Conservation (phyloP, 2,329 filamentous ascomycete genomes). For the Zymoseptoria ardabiliae region DNA sequence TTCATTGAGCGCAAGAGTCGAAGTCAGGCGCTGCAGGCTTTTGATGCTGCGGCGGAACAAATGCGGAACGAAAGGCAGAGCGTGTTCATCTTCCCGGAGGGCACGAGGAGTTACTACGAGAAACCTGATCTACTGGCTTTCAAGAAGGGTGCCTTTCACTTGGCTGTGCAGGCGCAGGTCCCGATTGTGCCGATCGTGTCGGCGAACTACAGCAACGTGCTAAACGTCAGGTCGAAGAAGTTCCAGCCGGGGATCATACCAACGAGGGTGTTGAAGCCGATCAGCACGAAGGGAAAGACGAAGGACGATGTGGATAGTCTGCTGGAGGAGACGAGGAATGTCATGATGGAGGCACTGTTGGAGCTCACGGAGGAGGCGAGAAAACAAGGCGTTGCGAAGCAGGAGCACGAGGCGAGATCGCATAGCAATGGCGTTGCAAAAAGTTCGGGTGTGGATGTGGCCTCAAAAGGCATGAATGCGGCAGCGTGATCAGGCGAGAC, state of each 20-base stretch:
- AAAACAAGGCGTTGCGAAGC: constrained; percentile 18
- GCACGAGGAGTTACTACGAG: constrained; percentile 81
- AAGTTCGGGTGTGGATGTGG: constrained; percentile 15
- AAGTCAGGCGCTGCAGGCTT: constrained; percentile 73
- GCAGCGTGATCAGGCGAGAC: constrained; percentile 5
- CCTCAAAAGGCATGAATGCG: constrained; percentile 11
- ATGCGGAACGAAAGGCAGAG: constrained; percentile 62
- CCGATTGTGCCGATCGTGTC: constrained; percentile 73
- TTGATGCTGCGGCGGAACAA: constrained; percentile 72
- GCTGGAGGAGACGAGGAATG: constrained; percentile 57
- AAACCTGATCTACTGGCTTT: constrained; percentile 82
- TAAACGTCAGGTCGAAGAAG: constrained; percentile 38
- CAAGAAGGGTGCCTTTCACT: constrained; percentile 97
- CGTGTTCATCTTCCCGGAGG: constrained; percentile 86
- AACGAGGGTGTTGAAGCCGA: constrained; percentile 66
- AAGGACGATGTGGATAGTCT: constrained; percentile 71
- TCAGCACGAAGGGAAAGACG: constrained; percentile 66
- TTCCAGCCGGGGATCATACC: constrained; percentile 49
- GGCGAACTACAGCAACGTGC: constrained; percentile 44
- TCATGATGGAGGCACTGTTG: constrained; percentile 60
- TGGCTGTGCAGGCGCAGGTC: constrained; percentile 88
- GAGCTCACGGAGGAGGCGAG: constrained; percentile 32
- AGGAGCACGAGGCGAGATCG: constrained; percentile 8
- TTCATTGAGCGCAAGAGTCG: constrained; percentile 91
- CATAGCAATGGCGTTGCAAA: constrained; percentile 9